Base-by-base conservation (phyloP, 805 yeast species). In the Saturnispora silvae region DNA sequence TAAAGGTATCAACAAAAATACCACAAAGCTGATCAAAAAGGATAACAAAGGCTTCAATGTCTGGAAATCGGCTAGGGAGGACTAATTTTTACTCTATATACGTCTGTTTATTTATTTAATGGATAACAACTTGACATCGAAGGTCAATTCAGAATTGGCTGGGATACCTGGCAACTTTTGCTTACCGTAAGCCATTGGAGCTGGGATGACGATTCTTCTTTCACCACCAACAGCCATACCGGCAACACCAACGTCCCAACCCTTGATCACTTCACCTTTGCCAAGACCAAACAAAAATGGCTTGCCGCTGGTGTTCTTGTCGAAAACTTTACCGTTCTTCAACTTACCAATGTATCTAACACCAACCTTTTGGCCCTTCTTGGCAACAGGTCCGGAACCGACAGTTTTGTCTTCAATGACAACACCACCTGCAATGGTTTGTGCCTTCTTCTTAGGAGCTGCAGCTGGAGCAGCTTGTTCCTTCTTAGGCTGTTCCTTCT, bases 171-270 rank as follows among this genome's bases (percentile, higher is more conserved):
- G 98, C 47, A 92, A 72, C 47, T 82, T 75, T 67, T 82, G 80
- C 54, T 81, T 81, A 48, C 99, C 99, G 66, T 92, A 92, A 40
- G 96, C 99, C 77, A 83, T 82, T 54, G 87, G 75, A 38, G 98
- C 80, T 52, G 99, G 98, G 50, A 92, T 85, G 44, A 85, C 74
- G 49, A 92, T 85, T 69, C 97, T 79, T 74, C 98, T 87, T 73
- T 92, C 98, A 58, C 97, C 97, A 56, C 96, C 96, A 57, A 84
- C 94, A 40, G 94, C 77, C 96, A 92, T 87, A 60, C 97, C 97
- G 42, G 89, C 86, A 53, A 92, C 92, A 72, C 99, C 99, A 55
- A 89, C 73, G 60, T 92, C 99, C 84, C 95, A 92, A 48, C 97
- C 98, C 64, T 84, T 84, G 70, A 92, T 92, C 51, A 94, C 96